Percentiles rank a stretch among this genome's conserved stretches.
These are phyloP conservation scores for Zea luxurians DNA, from an alignment of 176 grass and related monocot genomes.

Conservation along the genomic window DNA sequence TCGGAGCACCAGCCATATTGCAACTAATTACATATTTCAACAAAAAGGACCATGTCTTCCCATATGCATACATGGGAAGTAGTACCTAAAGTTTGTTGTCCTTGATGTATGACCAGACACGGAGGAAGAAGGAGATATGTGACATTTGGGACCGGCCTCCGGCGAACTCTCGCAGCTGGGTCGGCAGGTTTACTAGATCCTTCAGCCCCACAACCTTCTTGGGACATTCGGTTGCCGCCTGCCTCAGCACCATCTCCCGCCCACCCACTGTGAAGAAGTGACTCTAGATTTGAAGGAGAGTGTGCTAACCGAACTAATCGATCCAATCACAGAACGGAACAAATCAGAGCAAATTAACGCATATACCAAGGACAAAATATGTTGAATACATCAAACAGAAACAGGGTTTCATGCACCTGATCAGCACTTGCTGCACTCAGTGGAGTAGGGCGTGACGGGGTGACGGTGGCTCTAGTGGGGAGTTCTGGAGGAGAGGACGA, in stretches of 20 bases:
- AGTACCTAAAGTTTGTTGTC: conserved; percentile 77
- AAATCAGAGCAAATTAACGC: not conserved
- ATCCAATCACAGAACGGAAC: not conserved
- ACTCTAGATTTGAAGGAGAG: not conserved
- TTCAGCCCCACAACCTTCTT: conserved; percentile 79
- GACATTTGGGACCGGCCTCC: conserved; percentile 82
- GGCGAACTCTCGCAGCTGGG: conserved; percentile 60
- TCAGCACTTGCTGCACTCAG: not conserved
- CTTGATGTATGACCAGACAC: conserved; percentile 89
- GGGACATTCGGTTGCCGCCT: conserved; percentile 50
- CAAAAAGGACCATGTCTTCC: not conserved
- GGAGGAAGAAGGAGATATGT: conserved; percentile 76
- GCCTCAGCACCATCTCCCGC: conserved; percentile 49
- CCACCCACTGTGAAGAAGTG: not conserved
- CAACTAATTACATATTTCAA: conserved; percentile 9
- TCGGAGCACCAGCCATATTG: not conserved
- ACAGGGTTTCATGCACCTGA: not conserved
- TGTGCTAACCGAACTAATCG: not conserved
- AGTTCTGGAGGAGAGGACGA: not conserved
- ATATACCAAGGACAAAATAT: not conserved
- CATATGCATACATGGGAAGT: not conserved
- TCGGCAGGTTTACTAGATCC: conserved; percentile 77
- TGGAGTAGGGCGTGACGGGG: not conserved
- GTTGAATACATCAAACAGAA: not conserved
- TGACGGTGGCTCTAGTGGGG: not conserved